phyloP scores from a whole-genome alignment of 2,329 filamentous ascomycete species.

The Periglandula ipomoeae region DNA sequence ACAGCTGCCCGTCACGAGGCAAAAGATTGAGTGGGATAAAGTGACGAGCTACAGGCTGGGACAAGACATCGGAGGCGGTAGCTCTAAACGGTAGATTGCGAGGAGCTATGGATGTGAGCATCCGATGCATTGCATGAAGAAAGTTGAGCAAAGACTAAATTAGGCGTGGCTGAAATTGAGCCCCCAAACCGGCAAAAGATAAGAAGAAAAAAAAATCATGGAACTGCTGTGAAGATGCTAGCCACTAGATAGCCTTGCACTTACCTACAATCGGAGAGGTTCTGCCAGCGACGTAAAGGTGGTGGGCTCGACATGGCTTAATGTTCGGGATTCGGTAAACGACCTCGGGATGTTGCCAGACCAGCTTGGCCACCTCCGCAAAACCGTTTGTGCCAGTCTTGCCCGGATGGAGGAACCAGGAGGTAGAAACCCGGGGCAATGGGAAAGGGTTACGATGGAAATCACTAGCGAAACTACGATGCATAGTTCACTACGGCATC shows the following conservation, averaged over 20 bases:
- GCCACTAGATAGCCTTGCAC: neutral
- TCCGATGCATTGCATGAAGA: neutral
- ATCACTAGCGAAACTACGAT: no score
- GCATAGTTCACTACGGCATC: no score
- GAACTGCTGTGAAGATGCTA: neutral
- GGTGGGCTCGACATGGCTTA: neutral
- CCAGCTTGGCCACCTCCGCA: no score
- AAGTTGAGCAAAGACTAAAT: neutral
- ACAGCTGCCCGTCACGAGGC: constrained; percentile 90
- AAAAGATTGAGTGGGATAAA: constrained; percentile 99
- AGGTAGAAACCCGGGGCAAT: no score
- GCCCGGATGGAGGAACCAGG: no score
- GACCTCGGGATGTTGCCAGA: neutral
- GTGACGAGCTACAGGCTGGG: constrained; percentile 84
- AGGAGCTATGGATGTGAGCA: neutral
- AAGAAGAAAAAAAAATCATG: neutral
- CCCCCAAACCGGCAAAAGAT: neutral
- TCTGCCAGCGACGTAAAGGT: neutral
- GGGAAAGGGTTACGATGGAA: no score
- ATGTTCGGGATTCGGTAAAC: neutral
- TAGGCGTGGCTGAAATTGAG: neutral
- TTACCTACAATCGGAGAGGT: neutral
- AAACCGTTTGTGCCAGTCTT: no score
- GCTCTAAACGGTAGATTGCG: constrained; percentile 39
- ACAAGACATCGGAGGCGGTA: constrained; percentile 67